Evolutionary conservation across 495 filamentous ascomycete genomes (phyloP), one percentile per base, ranked within the genome.

Genomic region (Xylaria bambusicola): DNA sequence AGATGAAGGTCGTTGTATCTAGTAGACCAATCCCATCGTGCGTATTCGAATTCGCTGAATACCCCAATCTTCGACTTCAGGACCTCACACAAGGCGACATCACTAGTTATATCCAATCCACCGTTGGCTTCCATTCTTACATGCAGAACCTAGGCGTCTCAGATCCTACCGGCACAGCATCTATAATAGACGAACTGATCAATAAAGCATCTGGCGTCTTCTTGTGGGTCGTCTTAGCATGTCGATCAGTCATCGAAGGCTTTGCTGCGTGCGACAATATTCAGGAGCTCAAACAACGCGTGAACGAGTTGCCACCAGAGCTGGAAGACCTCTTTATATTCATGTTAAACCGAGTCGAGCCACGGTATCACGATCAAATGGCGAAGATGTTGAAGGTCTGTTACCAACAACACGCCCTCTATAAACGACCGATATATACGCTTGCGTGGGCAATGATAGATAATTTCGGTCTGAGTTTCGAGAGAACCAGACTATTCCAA

Each of bases 11-110:
- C 7, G 83, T 80, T 58, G 60, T 80, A 2, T 77, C 80, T 8
- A 83, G 81, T 60, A 70, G 81, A 0, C 76, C 78, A 0, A 79
- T 71, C 73, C 66, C 70, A 21, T 63, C 65, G 0, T 82, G 82
- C 56, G 61, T 71, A 29, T 62, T 75, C 47, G 66, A 60, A 0
- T 80, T 81, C 42, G 64, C 62, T 0, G 13, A 40, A 5, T 8
- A 40, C 29, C 33, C 29, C 6, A 33, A 58, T 17, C 26, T 68
- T 6, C 58, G 63, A 26, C 33, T 64, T 10, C 52, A 66, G 10
- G 50, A 67, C n/a, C 42, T 70, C 5, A 76, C 68, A 0, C n/a
- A 47, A 6, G 31, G 63, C 9, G 71, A 80, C 41, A 75, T 76
- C 13, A 33, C 27, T 21, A 3, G 1, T 1, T 72, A 73, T 51